Percentiles rank a stretch among this genome's conserved stretches.
phyloP scores from a whole-genome alignment of 352 stramenopile species.

The Pythium grandisporangium region DNA sequence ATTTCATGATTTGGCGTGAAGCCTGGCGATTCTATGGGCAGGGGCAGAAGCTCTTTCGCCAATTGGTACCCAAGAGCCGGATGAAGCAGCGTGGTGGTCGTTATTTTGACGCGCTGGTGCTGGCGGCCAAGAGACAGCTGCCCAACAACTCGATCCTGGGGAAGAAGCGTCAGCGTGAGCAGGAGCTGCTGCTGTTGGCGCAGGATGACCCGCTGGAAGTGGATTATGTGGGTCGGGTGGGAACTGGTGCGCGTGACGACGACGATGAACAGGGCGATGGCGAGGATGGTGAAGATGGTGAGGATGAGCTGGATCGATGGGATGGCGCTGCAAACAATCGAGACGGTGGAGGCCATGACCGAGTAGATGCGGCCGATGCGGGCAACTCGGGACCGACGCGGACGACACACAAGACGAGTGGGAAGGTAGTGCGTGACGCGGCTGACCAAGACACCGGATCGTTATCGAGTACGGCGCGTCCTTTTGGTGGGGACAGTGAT shows the following conservation, averaged over 20 bases:
- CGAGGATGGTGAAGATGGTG: conserved; percentile 13
- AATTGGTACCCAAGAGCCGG: conserved; percentile 57
- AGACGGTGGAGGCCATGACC: background rate
- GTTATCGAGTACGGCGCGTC: too few relatives aligned
- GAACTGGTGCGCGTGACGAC: conserved; percentile 6
- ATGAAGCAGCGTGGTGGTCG: conserved; percentile 74
- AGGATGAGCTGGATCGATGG: conserved; percentile 6
- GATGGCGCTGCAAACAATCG: conserved; percentile 16
- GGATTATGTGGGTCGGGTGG: too few relatives aligned
- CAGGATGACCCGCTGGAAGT: too few relatives aligned
- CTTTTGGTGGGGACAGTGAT: too few relatives aligned
- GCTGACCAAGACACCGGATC: too few relatives aligned
- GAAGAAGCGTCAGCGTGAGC: conserved; percentile 28
- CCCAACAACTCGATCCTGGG: conserved; percentile 69
- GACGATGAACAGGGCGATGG: conserved; percentile 16
- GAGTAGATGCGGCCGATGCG: background rate
- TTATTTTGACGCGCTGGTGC: conserved; percentile 55
- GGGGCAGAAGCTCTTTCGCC: conserved; percentile 60
- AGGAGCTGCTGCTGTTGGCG: too few relatives aligned
- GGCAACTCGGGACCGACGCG: too few relatives aligned
- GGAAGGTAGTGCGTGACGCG: too few relatives aligned
- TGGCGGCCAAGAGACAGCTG: conserved; percentile 70
- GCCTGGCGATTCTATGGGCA: conserved; percentile 89
- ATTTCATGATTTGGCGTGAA: conserved; percentile 90
- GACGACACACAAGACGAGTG: too few relatives aligned